Base-by-base conservation (phyloP, 2,329 filamentous ascomycete genomes). In the Aspergillus sp. region DNA sequence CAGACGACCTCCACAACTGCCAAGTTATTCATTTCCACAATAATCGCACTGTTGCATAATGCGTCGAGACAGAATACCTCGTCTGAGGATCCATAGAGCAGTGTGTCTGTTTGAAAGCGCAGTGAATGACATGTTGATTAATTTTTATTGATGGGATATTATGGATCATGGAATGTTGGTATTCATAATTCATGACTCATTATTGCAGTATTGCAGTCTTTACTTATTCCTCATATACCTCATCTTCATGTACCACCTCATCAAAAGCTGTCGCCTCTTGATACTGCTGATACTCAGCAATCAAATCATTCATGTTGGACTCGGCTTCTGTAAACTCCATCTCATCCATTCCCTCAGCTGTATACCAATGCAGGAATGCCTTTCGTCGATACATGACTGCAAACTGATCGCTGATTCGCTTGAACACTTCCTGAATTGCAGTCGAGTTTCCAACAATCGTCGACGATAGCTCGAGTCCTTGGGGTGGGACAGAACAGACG, bases 321-420 rank as follows among this genome's bases (percentile, higher is more conserved):
- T 98, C 93, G 62, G 93, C 93, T 83, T 98, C 93, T 69, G 93
- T 97, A 81, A 98, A 98, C 80, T 98, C 93, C 93, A 97, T 97
- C 86, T 97, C 93, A 77, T 98, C 93, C 93, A 98, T 98, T 78
- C 93, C 93, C 83, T 98, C 93, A 69, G 90, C 90, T 83, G 93
- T 98, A 79, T 97, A 98, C 93, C 93, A 98, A 82, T 97, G 93
- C 83, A 98, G 88, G 90, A 98, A 98, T 84, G 93, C 93, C 88
- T 97, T 98, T 78, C 93, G 90, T 78, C 93, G 83, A 86, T 97
- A 98, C 93, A 98, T 98, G 71, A 90, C 91, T 76, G 86, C 90
- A 84, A 98, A 98, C 79, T 97, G 93, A 75, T 97, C 93, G 69
- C 91, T 93, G 62, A 98, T 80, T 83, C 93, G 91, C 88, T 97